These are phyloP conservation scores for Echinosophora koreensis DNA, from an alignment of 306 rosid species.

Conservation along the genomic window DNA sequence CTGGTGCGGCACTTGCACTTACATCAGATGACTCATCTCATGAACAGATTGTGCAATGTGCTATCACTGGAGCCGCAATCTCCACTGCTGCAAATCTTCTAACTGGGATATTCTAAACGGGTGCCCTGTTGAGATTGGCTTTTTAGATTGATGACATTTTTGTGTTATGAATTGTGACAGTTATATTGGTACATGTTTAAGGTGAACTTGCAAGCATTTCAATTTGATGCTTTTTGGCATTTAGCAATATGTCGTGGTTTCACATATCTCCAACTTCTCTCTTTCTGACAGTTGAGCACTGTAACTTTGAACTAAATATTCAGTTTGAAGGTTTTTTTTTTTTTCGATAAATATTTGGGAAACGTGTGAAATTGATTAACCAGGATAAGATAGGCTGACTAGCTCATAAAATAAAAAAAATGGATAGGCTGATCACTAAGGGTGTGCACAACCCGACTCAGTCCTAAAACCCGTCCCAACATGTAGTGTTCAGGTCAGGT, in stretches of 20 bases:
- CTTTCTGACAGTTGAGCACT: neutral
- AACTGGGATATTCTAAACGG: conserved; percentile 63
- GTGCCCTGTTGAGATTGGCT: neutral
- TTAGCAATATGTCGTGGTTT: neutral
- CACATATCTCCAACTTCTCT: neutral
- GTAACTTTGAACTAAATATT: neutral
- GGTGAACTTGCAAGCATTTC: conserved; percentile 23
- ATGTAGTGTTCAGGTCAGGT: too few species aligned
- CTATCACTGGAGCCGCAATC: conserved; percentile 90
- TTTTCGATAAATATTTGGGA: too few species aligned
- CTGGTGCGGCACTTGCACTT: conserved; percentile 83
- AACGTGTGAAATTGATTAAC: neutral
- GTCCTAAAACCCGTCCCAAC: too few species aligned
- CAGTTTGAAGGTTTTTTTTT: neutral
- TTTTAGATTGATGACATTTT: neutral
- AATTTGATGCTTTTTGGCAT: neutral
- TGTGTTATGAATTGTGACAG: conserved; percentile 9
- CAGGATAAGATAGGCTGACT: neutral
- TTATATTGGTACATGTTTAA: conserved; percentile 18
- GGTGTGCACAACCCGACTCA: too few species aligned
- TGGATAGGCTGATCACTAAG: too few species aligned
- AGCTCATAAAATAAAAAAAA: too few species aligned
- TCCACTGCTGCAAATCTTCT: conserved; percentile 90
- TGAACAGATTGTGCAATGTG: conserved; percentile 83
- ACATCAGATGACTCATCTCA: conserved; percentile 70